phyloP scores from a whole-genome alignment of 192 early-diverging fungal species.

The Umbelopsis sp. region DNA sequence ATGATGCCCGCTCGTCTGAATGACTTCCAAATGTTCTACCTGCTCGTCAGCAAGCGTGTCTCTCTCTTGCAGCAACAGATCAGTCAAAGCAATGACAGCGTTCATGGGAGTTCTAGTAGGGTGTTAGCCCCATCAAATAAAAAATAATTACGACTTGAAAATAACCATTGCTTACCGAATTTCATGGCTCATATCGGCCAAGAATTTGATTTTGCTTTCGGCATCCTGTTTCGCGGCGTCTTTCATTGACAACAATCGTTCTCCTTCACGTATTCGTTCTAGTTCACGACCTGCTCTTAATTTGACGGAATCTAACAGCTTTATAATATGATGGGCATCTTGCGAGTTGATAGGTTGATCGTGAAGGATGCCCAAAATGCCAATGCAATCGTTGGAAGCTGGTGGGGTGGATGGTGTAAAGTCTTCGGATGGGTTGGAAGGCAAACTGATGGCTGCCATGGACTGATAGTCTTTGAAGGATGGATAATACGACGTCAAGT shows the following conservation, averaged over 20 bases:
- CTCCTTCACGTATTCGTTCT: conserved; percentile 41
- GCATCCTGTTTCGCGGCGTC: conserved; percentile 53
- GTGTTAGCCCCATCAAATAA: neutral
- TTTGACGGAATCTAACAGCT: conserved; percentile 38
- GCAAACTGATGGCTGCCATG: neutral
- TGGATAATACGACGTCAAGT: neutral
- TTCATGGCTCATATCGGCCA: conserved; percentile 61
- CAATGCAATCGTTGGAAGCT: conserved; percentile 6
- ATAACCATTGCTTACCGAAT: conserved; percentile 42
- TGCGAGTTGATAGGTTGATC: conserved; percentile 12
- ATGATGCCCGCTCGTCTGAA: conserved; percentile 59
- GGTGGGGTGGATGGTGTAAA: neutral
- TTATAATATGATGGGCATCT: conserved; percentile 18
- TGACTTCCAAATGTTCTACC: conserved; percentile 53
- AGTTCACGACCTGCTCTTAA: conserved; percentile 45
- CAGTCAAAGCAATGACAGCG: conserved; percentile 56
- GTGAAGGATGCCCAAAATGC: neutral
- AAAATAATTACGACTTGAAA: neutral
- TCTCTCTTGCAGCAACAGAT: conserved; percentile 51
- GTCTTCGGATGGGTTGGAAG: neutral
- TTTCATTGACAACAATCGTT: conserved; percentile 43
- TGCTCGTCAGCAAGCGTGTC: conserved; percentile 50
- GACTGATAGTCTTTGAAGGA: conserved; percentile 7
- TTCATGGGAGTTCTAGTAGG: conserved; percentile 55
- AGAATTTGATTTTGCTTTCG: conserved; percentile 58